These are phyloP conservation scores for Rugosomyces carneus DNA, from an alignment of 1,284 basidiomycete species.

Conservation along the genomic window DNA sequence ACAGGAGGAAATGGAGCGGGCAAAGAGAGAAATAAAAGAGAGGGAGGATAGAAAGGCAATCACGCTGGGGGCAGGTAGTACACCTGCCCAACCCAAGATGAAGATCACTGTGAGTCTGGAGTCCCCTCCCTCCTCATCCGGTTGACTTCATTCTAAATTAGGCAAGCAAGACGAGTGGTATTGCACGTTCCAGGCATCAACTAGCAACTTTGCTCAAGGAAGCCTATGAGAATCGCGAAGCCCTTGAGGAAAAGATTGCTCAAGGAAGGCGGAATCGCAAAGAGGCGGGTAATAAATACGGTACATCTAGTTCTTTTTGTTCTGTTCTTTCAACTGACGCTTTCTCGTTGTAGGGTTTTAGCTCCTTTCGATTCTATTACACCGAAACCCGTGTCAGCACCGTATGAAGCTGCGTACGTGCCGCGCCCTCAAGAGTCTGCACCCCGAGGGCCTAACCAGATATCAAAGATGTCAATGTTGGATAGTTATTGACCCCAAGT, in stretches of 20 bases:
- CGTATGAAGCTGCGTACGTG: too few species aligned
- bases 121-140: slow-evolving; percentile 3
- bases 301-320: slow-evolving; percentile 32
- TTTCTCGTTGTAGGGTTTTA: too few species aligned
- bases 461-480: too few species aligned
- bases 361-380: too few species aligned
- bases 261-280: slow-evolving; percentile 75
- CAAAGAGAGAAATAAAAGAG: slow-evolving; percentile 63
- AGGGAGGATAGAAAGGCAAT: slow-evolving; percentile 68
- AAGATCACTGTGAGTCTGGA: slow-evolving; percentile 54
- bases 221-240: slow-evolving; percentile 73
- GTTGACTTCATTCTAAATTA: slow-evolving; percentile 21
- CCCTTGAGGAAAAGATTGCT: slow-evolving; percentile 73
- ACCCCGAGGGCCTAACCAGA: too few species aligned
- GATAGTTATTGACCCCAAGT: not conserved
- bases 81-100: slow-evolving; percentile 60
- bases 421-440: too few species aligned
- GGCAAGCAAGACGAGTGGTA: slow-evolving; percentile 62
- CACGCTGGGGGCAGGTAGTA: slow-evolving; percentile 50
- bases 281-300: slow-evolving; percentile 83
- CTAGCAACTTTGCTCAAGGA: slow-evolving; percentile 70
- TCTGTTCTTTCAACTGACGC: too few species aligned
- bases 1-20: slow-evolving; percentile 64
- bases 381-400: too few species aligned
- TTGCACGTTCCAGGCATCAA: slow-evolving; percentile 70